Evolutionary conservation across 345 rosid species (phyloP).

Genomic region (Capsella bursapastoris): DNA sequence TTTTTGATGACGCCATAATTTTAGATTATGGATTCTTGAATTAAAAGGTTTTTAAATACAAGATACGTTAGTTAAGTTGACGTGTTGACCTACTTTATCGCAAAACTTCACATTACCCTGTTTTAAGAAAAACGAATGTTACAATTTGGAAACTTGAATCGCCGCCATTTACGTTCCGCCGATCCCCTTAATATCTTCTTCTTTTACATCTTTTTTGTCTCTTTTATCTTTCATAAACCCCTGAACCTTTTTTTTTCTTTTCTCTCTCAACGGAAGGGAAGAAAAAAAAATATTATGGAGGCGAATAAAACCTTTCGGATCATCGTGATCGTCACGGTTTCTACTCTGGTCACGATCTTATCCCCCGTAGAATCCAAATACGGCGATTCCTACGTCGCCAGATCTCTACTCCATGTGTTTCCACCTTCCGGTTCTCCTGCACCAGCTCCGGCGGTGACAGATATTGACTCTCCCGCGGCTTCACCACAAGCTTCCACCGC

Average conservation of each 20-base stretch:
- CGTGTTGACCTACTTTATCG: constrained; percentile 38
- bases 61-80: neutral
- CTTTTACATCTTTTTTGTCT: neutral
- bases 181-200: neutral
- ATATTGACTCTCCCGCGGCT: neutral
- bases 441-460: neutral
- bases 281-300: constrained; percentile 20
- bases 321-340: constrained; percentile 39
- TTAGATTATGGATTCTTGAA: neutral
- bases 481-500: constrained; percentile 2
- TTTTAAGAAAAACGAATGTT: neutral
- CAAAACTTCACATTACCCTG: constrained; percentile 28
- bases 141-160: constrained; percentile 17
- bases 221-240: neutral
- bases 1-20: constrained; percentile 4
- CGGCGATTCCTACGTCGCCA: constrained; percentile 15
- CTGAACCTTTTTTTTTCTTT: neutral
- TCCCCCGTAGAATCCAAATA: constrained; percentile 32
- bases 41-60: neutral
- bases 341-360: constrained; percentile 31
- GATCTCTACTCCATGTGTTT: constrained; percentile 20
- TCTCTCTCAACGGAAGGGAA: neutral
- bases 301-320: neutral
- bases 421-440: constrained; percentile 19
- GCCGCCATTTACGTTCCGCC: constrained; percentile 35